phyloP scores from a whole-genome alignment of 768 basidiomycete genomes.

The Lactarius sanguifluus region DNA sequence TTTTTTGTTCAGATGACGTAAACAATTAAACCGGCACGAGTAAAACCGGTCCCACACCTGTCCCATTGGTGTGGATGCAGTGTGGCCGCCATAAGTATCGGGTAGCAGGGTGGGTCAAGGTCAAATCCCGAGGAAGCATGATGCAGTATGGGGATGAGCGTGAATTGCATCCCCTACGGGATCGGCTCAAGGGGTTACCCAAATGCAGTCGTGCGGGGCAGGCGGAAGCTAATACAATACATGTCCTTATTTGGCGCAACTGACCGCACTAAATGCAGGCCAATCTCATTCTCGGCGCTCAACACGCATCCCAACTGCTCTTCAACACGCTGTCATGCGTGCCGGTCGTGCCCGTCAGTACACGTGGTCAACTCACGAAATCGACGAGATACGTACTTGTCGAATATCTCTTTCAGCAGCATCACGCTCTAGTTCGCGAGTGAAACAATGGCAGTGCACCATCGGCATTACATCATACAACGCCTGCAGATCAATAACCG shows the following conservation, averaged over 20 bases:
- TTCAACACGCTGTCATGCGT: conserved; percentile 61
- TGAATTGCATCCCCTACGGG: not conserved
- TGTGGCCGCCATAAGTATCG: not conserved
- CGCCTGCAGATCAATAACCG: conserved; percentile 42
- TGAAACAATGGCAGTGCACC: conserved; percentile 97
- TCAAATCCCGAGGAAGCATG: conserved; percentile 8
- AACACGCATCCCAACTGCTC: conserved; percentile 58
- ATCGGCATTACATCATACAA: conserved; percentile 62
- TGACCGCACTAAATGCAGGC: conserved; percentile 77
- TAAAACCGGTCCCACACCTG: not conserved
- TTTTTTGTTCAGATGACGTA: conserved; percentile 20
- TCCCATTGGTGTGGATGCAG: not conserved
- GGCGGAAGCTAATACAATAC: conserved; percentile 92
- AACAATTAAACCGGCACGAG: not conserved
- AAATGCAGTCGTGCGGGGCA: conserved; percentile 50
- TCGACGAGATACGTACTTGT: conserved; percentile 51
- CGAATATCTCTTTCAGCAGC: conserved; percentile 76
- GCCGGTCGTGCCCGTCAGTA: conserved; percentile 11
- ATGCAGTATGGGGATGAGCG: not conserved
- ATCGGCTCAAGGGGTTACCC: conserved; percentile 10
- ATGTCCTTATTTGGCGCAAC: conserved; percentile 97
- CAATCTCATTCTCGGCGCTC: conserved; percentile 45
- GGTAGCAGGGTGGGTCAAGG: conserved; percentile 1
- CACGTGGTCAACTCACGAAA: conserved; percentile 15
- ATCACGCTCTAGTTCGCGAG: conserved; percentile 70